phyloP scores from a whole-genome alignment of 2,329 filamentous ascomycete species.

The Laburnicola sp. region DNA sequence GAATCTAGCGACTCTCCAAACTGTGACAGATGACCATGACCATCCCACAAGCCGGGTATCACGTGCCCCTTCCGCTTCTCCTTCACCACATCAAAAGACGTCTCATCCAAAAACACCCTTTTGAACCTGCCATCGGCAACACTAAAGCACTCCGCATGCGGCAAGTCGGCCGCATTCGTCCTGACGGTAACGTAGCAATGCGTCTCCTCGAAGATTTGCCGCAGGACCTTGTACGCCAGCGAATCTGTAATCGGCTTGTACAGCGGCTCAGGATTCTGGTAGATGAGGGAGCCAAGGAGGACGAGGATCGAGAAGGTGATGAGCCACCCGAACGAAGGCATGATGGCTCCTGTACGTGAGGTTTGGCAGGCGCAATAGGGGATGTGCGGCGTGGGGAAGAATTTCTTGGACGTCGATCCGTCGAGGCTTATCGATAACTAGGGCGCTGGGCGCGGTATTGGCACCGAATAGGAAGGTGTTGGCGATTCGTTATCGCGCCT shows the following conservation, averaged over 20 bases:
- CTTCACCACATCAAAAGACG: slow-evolving; percentile 36
- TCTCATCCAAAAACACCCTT: slow-evolving; percentile 49
- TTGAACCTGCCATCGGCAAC: slow-evolving; percentile 57
- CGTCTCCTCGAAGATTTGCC: slow-evolving; percentile 32
- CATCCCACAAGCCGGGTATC: slow-evolving; percentile 71
- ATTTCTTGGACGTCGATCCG: not conserved
- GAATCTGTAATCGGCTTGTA: slow-evolving; percentile 20
- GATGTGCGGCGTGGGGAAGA: not conserved
- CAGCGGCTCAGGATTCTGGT: slow-evolving; percentile 28
- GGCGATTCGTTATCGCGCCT: slow-evolving; percentile 1
- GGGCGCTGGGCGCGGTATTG: not conserved
- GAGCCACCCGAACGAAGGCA: slow-evolving; percentile 26
- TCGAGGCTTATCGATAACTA: slow-evolving; percentile 14
- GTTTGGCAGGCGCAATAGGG: not conserved
- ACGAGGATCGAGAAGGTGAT: slow-evolving; percentile 32
- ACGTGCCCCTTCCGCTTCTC: slow-evolving; percentile 54
- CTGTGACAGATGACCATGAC: slow-evolving; percentile 67
- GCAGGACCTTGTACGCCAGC: slow-evolving; percentile 25
- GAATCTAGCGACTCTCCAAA: slow-evolving; percentile 70
- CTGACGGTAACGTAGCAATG: slow-evolving; percentile 53
- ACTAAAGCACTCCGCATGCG: slow-evolving; percentile 58
- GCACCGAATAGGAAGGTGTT: slow-evolving; percentile 9
- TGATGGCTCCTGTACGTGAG: slow-evolving; percentile 8
- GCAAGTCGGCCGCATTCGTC: slow-evolving; percentile 46
- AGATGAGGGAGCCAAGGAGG: slow-evolving; percentile 32